Percentiles rank a stretch among this genome's conserved stretches.
Evolutionary conservation across 352 stramenopile genomes (phyloP).

Genomic region (Pythium grandisporangium): DNA sequence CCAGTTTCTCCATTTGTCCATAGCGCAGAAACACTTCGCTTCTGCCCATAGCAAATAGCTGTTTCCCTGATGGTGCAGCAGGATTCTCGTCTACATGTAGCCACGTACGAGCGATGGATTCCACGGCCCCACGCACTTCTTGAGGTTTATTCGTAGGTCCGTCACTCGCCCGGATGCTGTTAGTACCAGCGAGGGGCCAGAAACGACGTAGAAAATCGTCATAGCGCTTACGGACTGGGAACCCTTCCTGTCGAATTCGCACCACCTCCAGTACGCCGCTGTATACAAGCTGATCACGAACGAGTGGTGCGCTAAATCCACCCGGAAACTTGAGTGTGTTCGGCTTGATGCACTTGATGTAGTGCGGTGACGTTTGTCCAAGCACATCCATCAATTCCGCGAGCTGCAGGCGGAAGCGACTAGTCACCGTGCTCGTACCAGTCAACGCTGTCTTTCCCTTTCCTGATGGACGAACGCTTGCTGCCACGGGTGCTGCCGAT

Average conservation of each 20-base stretch:
- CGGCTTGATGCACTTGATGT: slow-evolving; percentile 94
- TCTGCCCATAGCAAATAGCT: slow-evolving; percentile 54
- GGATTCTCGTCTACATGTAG: slow-evolving; percentile 18
- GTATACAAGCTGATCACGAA: slow-evolving; percentile 88
- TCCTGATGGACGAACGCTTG: no score
- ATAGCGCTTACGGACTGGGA: slow-evolving; percentile 79
- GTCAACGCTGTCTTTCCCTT: slow-evolving; percentile 25
- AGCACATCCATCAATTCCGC: slow-evolving; percentile 77
- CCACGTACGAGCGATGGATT: slow-evolving; percentile 41
- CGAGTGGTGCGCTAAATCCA: slow-evolving; percentile 81
- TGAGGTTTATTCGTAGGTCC: slow-evolving; percentile 11
- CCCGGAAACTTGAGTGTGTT: slow-evolving; percentile 90
- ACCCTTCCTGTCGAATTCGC: slow-evolving; percentile 87
- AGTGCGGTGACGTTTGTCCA: slow-evolving; percentile 84
- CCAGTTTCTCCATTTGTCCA: slow-evolving; percentile 63
- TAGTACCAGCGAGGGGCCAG: slow-evolving; percentile 46
- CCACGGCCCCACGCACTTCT: slow-evolving; percentile 22
- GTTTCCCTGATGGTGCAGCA: slow-evolving; percentile 1
- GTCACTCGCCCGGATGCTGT: no score
- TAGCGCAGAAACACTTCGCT: slow-evolving; percentile 76
- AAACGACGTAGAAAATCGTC: slow-evolving; percentile 71
- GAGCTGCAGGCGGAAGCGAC: slow-evolving; percentile 72
- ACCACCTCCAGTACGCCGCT: slow-evolving; percentile 91
- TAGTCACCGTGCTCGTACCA: slow-evolving; percentile 55
- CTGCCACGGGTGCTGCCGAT: no score